Base-by-base conservation (phyloP, 164 flowering plant species). In the Akebia trifoliata region DNA sequence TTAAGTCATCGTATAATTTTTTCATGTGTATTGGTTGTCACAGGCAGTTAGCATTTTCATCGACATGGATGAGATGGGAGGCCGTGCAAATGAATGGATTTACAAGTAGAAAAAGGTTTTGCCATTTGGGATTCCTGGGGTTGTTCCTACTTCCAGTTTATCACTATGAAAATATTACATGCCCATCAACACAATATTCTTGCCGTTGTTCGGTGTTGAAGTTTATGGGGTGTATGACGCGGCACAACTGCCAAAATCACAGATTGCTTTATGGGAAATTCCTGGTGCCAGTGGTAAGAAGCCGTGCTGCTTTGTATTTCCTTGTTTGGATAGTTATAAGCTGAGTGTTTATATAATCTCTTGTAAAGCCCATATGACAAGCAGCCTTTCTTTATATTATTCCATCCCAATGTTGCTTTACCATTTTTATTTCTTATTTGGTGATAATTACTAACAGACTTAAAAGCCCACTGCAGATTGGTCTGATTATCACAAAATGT, bases 1-100 rank as follows among this genome's bases (percentile, higher is more conserved):
- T n/a, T 12, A 8, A 37, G 15, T n/a, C 18, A 11, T 28, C 14
- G 2, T 17, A 30, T 21, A 22, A 31, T 29, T 38, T 22, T 40
- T 54, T 39, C 20, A 22, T 51, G 25, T 37, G 14, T 31, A 17
- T 39, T 39, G 14, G n/a, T 55, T 57, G 46, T 25, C 31, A 61
- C 89, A 90, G 98, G 97, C 98, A 14, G 97, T 89, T 4, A 87
- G 97, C 76, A 89, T 93, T 57, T 93, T 90, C 63, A 93, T 93
- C 26, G 96, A 93, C 71, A 87, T 90, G 96, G 99, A 93, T 61
- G 92, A 85, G 44, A 70, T 87, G 38, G 97, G 99, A 42, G 99
- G 92, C 20, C 94, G 97, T 29, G 76, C 96, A 26, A 79, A 82
- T 28, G 99, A 90, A 71, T 90, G 97, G 99, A 93, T 93, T 53